phyloP scores from a whole-genome alignment of 345 rosid species.

The Eucalyptus regnans region DNA sequence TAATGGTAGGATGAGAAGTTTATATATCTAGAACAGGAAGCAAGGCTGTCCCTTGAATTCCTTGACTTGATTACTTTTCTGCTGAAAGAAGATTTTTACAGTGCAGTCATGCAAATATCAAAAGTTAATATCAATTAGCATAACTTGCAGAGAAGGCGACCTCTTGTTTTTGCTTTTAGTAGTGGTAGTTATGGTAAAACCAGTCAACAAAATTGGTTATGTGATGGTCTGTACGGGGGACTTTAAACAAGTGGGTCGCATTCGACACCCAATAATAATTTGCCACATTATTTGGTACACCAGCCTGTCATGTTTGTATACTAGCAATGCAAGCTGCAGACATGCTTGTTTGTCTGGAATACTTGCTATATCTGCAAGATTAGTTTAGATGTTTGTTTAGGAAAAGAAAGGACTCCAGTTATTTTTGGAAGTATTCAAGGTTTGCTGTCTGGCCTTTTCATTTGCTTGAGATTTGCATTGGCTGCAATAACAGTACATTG shows the following conservation, averaged over 20 bases:
- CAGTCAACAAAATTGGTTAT: not conserved
- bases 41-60: not conserved
- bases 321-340: not conserved
- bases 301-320: not conserved
- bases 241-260: not conserved
- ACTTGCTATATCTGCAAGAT: not conserved
- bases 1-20: not conserved
- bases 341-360: not conserved
- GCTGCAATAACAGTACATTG: not conserved
- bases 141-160: not conserved
- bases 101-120: not conserved
- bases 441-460: not conserved
- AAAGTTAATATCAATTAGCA: not conserved
- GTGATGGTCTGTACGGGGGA: not conserved
- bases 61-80: not conserved
- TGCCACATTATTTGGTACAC: not conserved
- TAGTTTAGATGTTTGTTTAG: not conserved
- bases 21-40: not conserved
- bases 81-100: not conserved
- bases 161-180: not conserved
- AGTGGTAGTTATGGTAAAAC: not conserved
- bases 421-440: not conserved
- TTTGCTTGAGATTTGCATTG: not conserved
- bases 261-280: accelerated
- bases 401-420: not conserved